Conservation (phyloP, 73 alveolate species). For the Uronychia setigera region DNA sequence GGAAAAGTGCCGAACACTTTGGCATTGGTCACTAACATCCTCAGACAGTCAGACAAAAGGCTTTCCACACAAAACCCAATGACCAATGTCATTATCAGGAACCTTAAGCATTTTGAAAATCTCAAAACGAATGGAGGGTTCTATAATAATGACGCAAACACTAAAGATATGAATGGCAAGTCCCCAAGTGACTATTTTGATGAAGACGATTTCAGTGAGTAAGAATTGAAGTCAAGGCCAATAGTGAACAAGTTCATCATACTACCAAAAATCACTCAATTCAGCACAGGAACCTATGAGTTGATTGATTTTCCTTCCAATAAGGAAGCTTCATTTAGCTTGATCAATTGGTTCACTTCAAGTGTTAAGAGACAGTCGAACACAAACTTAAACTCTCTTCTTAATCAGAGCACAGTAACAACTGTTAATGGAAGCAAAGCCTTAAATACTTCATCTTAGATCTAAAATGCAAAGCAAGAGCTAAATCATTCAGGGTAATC, state of each 20-base stretch:
- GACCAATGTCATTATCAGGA: not conserved
- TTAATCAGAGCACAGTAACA: too few species aligned
- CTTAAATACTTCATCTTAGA: too few species aligned
- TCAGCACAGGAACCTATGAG: too few species aligned
- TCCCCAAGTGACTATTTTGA: not conserved
- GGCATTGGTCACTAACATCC: not conserved
- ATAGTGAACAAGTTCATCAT: not conserved
- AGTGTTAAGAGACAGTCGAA: too few species aligned
- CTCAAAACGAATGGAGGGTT: not conserved
- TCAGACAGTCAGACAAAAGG: not conserved
- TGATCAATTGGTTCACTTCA: too few species aligned
- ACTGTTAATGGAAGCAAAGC: too few species aligned
- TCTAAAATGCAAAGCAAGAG: too few species aligned
- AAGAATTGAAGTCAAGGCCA: not conserved
- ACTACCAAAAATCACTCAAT: too few species aligned
- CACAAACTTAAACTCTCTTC: too few species aligned
- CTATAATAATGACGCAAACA: not conserved
- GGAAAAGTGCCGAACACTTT: not conserved
- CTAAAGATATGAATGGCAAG: not conserved
- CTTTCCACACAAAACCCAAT: not conserved
- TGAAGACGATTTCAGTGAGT: not conserved
- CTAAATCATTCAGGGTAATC: too few species aligned
- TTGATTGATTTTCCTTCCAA: too few species aligned
- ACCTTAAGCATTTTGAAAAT: not conserved
- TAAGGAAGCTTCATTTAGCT: too few species aligned